A percentile compares a stretch with the other conserved stretches of the same genome.
phyloP scores from a whole-genome alignment of 371 early-diverging fungal genomes.

The Mucor circinelloides region DNA sequence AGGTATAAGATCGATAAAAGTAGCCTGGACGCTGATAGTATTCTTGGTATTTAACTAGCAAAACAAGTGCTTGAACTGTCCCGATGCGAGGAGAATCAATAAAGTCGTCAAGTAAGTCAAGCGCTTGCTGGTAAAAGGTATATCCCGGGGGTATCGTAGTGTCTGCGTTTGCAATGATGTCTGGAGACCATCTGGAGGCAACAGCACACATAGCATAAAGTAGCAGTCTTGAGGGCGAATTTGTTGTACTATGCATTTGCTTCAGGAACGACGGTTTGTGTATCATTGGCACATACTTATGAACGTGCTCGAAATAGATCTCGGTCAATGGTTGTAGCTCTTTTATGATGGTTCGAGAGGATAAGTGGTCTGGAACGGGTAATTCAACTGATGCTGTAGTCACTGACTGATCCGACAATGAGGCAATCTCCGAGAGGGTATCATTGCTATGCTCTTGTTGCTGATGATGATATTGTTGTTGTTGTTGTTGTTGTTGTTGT shows the following conservation, averaged over 20 bases:
- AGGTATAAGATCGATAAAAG: conserved; percentile 40
- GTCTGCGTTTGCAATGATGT: not conserved
- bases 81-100: conserved; percentile 67
- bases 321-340: conserved; percentile 32
- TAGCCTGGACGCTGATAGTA: conserved; percentile 46
- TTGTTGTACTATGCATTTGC: conserved; percentile 41
- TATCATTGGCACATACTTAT: conserved; percentile 64
- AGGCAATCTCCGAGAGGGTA: conserved; percentile 26
- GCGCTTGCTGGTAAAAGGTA: conserved; percentile 40
- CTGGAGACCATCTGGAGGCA: conserved; percentile 49
- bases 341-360: conserved; percentile 9
- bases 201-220: conserved; percentile 65
- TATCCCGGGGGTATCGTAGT: conserved; percentile 32
- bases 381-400: conserved; percentile 20
- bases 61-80: conserved; percentile 70
- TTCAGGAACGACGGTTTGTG: conserved; percentile 57
- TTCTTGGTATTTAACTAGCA: conserved; percentile 73
- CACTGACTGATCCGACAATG: conserved; percentile 21
- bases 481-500: not conserved
- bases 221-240: conserved; percentile 55
- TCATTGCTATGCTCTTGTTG: conserved; percentile 5
- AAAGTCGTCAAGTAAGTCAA: conserved; percentile 65
- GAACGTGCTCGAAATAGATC: conserved; percentile 57
- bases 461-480: not conserved
- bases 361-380: conserved; percentile 18